Evolutionary conservation across 805 yeast species (phyloP).

Genomic region (Wickerhamiella azyma): DNA sequence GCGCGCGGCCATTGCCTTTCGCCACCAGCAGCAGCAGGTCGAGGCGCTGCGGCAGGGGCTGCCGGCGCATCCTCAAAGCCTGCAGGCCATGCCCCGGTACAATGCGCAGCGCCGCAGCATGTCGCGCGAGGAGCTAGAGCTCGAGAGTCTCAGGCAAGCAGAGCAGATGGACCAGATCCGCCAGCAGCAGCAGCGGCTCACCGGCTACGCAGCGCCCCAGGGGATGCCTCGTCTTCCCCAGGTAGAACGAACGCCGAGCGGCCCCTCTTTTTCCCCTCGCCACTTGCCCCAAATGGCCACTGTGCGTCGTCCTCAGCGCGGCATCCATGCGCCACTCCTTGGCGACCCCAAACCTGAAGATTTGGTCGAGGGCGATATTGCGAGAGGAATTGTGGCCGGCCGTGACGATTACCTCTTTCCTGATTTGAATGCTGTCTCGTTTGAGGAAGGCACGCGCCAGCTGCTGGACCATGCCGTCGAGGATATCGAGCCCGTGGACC

Average conservation of each 20-base stretch:
- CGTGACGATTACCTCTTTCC: no score
- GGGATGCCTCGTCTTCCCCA: no score
- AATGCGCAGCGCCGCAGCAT: background rate
- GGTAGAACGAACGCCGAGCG: no score
- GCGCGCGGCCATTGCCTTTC: background rate
- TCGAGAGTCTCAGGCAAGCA: no score
- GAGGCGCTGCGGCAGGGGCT: background rate
- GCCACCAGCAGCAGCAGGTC: background rate
- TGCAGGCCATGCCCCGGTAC: background rate
- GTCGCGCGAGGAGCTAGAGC: no score
- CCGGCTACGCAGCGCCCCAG: background rate
- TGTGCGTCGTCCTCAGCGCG: background rate
- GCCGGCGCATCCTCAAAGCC: background rate
- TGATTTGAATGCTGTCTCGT: background rate
- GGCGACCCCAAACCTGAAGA: background rate
- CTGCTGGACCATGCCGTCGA: constrained; percentile 30
- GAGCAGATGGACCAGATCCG: no score
- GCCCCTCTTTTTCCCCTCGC: no score
- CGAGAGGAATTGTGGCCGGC: background rate
- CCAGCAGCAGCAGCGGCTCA: background rate
- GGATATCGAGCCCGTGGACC: constrained; percentile 40
- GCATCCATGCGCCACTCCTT: background rate
- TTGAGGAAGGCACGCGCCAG: background rate
- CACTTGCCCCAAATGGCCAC: background rate
- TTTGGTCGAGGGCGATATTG: background rate